Conservation (phyloP, 2,329 filamentous ascomycete genomes). For the Orbilia ellipsospora region DNA sequence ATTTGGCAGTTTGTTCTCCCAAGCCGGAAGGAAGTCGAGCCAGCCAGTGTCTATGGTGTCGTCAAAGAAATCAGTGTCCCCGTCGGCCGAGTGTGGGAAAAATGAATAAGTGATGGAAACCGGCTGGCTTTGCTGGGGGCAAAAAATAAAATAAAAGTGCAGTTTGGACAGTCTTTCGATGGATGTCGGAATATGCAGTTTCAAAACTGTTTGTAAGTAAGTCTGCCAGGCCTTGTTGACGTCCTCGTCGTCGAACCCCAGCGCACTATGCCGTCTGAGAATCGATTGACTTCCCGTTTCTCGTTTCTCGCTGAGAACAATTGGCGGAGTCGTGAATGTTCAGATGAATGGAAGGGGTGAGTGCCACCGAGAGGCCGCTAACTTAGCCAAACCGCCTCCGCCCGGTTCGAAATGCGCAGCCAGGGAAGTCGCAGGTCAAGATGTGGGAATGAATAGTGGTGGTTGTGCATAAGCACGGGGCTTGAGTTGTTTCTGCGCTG, state of each 20-base stretch:
- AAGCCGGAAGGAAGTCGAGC: conserved; percentile 20
- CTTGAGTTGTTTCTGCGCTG: conserved; percentile 53
- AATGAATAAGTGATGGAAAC: conserved; percentile 20
- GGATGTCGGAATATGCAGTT: conserved; percentile 39
- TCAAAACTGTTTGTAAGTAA: conserved; percentile 43
- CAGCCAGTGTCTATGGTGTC: conserved; percentile 12
- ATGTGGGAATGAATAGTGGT: not conserved
- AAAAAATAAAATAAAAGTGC: conserved; percentile 15
- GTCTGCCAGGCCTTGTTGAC: conserved; percentile 9
- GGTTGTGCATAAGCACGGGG: conserved; percentile 53
- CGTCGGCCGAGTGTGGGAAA: conserved; percentile 5
- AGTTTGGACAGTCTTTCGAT: conserved; percentile 12
- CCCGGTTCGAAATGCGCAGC: conserved; percentile 41
- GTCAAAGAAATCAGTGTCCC: conserved; percentile 31
- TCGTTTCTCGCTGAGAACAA: conserved; percentile 29
- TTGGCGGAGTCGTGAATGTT: conserved; percentile 14
- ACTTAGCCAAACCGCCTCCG: conserved; percentile 4
- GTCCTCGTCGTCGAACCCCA: conserved; percentile 22
- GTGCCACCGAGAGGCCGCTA: conserved; percentile 33
- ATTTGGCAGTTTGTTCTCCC: conserved; percentile 28
- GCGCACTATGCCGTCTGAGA: conserved; percentile 16
- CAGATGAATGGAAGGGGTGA: conserved; percentile 39
- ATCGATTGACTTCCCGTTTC: conserved; percentile 11
- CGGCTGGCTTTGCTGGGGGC: conserved; percentile 19
- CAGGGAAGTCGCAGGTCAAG: conserved; percentile 6